Evolutionary conservation across 331 rosid species (phyloP).

Genomic region (Prunus yedoensis): DNA sequence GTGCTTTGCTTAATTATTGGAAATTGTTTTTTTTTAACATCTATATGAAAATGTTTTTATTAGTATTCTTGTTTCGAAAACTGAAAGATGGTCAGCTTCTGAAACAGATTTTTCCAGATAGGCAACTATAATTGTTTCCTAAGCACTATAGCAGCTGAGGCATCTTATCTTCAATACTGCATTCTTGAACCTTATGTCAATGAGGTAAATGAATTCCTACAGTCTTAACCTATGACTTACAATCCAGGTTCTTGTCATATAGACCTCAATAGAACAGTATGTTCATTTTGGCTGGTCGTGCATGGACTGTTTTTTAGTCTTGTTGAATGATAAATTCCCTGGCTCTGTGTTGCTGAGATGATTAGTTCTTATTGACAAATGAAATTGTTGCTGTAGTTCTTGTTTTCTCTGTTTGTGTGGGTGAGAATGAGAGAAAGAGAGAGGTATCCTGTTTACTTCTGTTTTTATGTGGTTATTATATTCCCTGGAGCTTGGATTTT

Average conservation of each 20-base stretch:
- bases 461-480: too few relatives aligned
- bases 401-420: too few relatives aligned
- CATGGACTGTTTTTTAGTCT: not conserved
- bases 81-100: conserved; percentile 25
- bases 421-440: too few relatives aligned
- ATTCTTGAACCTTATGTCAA: conserved; percentile 67
- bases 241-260: not conserved
- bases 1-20: not conserved
- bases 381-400: not conserved
- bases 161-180: conserved; percentile 80
- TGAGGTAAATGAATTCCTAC: conserved; percentile 50
- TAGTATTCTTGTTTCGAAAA: not conserved
- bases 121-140: conserved; percentile 70
- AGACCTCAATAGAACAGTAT: not conserved
- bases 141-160: conserved; percentile 49
- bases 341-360: not conserved
- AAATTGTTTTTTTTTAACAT: not conserved
- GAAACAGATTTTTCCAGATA: conserved; percentile 56
- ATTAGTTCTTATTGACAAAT: not conserved
- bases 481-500: not conserved
- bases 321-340: not conserved
- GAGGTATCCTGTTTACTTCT: too few relatives aligned
- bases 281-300: not conserved
- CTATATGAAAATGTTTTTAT: not conserved
- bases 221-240: not conserved